Evolutionary conservation across 169 alveolate species (phyloP).

Genomic region (Perkinsus chesapeaki): DNA sequence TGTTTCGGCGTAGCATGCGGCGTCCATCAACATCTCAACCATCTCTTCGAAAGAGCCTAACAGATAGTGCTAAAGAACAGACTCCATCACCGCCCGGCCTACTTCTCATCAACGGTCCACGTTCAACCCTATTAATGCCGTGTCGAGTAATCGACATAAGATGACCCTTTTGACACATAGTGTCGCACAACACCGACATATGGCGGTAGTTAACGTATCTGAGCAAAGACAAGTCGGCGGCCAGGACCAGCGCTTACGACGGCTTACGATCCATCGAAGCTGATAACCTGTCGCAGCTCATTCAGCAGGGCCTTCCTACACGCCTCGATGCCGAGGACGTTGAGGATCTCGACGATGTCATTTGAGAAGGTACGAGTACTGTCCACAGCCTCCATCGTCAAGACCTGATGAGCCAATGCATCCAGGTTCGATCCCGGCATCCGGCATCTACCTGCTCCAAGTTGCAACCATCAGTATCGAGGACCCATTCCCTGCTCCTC

Average conservation of each 20-base stretch:
- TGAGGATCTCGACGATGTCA: conserved; percentile 92
- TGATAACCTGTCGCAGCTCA: conserved; percentile 82
- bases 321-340: conserved; percentile 98
- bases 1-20: conserved; percentile 94
- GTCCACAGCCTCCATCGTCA: conserved; percentile 72
- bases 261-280: conserved; percentile 45
- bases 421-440: conserved; percentile 25
- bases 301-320: conserved; percentile 90
- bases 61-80: not conserved
- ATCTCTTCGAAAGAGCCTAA: conserved; percentile 96
- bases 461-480: conserved; percentile 98
- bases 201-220: conserved; percentile 98
- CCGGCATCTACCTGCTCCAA: conserved; percentile 79
- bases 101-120: conserved; percentile 28
- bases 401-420: not conserved
- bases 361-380: conserved; percentile 86
- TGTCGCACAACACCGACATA: conserved; percentile 93
- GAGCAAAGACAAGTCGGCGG: conserved; percentile 80
- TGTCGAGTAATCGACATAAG: conserved; percentile 98
- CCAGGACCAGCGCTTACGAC: conserved; percentile 2
- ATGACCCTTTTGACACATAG: conserved; percentile 99
- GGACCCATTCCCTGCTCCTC: conserved; percentile 87
- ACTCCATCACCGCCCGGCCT: not conserved
- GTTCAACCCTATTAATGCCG: conserved; percentile 97
- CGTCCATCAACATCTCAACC: conserved; percentile 96